phyloP scores from a whole-genome alignment of 257 asterid genomes.

The Ehretia macrophylla region DNA sequence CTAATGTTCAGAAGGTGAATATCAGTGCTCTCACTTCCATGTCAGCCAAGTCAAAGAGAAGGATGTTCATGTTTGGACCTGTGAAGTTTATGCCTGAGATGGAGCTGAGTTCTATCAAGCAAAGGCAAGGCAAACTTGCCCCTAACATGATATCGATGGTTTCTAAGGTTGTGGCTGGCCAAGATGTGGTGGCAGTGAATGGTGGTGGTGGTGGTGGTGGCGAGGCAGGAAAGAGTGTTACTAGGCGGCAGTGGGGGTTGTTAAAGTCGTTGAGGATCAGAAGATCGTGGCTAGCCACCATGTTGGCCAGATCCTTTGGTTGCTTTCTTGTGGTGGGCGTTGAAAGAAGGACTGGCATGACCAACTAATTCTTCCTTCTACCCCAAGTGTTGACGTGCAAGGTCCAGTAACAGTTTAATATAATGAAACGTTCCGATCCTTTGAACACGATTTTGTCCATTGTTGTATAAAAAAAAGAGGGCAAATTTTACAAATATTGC shows the following conservation, averaged over 20 bases:
- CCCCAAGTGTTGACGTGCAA: too few relatives aligned
- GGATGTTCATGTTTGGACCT: conserved; percentile 77
- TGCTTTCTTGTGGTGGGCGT: conserved; percentile 26
- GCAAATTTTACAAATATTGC: too few relatives aligned
- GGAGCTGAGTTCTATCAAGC: conserved; percentile 61
- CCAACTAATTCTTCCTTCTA: too few relatives aligned
- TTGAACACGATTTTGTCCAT: too few relatives aligned
- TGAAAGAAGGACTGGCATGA: conserved; percentile 6
- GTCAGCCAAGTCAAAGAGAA: conserved; percentile 55
- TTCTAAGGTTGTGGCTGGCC: conserved; percentile 14
- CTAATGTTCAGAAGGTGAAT: conserved; percentile 46
- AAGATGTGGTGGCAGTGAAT: too few relatives aligned
- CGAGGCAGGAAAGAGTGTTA: neutral
- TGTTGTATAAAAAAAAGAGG: too few relatives aligned
- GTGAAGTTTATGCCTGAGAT: conserved; percentile 75
- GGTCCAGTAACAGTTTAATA: too few relatives aligned
- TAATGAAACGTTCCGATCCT: too few relatives aligned
- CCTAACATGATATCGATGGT: conserved; percentile 6
- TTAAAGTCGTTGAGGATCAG: conserved; percentile 22
- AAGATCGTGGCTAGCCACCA: conserved; percentile 25
- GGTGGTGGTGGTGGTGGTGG: conserved; percentile 6
- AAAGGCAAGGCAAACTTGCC: conserved; percentile 36
- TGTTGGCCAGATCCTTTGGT: conserved; percentile 44
- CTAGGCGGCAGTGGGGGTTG: conserved; percentile 10
- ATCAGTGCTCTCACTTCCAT: conserved; percentile 59